phyloP scores from a whole-genome alignment of 2,329 filamentous ascomycete species.

The Trichothecium roseum region DNA sequence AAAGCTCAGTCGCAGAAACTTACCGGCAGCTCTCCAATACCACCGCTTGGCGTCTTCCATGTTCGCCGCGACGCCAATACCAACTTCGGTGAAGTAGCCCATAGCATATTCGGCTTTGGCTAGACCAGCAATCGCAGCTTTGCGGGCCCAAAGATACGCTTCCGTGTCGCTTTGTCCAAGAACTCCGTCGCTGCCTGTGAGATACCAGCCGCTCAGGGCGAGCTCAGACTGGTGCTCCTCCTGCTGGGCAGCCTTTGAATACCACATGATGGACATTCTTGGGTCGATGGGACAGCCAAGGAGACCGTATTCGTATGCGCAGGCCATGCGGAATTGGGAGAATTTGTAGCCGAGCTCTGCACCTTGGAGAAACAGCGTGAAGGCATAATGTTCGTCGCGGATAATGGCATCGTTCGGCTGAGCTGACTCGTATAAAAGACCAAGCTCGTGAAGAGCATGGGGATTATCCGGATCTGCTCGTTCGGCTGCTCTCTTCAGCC shows the following conservation, averaged over 20 bases:
- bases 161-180: conserved; percentile 89
- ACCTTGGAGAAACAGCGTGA: conserved; percentile 74
- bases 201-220: conserved; percentile 81
- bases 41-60: conserved; percentile 93
- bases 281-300: conserved; percentile 77
- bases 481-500: conserved; percentile 90
- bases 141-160: conserved; percentile 93
- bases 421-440: conserved; percentile 53
- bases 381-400: conserved; percentile 71
- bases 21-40: conserved; percentile 96
- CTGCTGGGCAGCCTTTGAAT: conserved; percentile 80
- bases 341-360: conserved; percentile 90
- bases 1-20: conserved; percentile 30
- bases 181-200: conserved; percentile 82
- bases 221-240: conserved; percentile 91
- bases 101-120: conserved; percentile 96
- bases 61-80: conserved; percentile 78
- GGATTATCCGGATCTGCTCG: conserved; percentile 82
- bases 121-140: conserved; percentile 77
- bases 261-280: conserved; percentile 83
- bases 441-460: conserved; percentile 86
- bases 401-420: conserved; percentile 61
- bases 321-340: conserved; percentile 81
- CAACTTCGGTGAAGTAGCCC: conserved; percentile 92
- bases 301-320: conserved; percentile 80